Evolutionary conservation across 768 basidiomycete genomes (phyloP).

Genomic region (Trichaptum fuscoviolaceum): DNA sequence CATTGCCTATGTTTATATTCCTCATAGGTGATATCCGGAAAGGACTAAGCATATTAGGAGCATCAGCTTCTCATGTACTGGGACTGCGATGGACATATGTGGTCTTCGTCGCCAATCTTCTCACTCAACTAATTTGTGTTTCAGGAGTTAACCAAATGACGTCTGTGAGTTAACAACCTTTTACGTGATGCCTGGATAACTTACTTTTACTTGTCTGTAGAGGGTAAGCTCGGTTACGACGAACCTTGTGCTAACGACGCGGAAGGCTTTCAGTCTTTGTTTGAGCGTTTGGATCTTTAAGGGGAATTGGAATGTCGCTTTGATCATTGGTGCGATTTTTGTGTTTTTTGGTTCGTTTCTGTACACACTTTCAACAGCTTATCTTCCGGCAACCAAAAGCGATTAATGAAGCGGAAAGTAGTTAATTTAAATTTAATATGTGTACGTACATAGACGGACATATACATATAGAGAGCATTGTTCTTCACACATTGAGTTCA

Average conservation of each 20-base stretch:
- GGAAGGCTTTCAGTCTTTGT: conserved; percentile 76
- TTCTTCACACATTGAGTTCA: not conserved
- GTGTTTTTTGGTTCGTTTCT: conserved; percentile 66
- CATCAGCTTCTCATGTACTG: conserved; percentile 24
- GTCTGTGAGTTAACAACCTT: conserved; percentile 45
- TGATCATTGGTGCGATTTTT: conserved; percentile 64
- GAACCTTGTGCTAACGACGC: conserved; percentile 71
- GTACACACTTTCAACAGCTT: conserved; percentile 32
- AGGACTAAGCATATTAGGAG: conserved; percentile 45
- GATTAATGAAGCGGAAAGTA: not conserved
- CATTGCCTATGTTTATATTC: conserved; percentile 71
- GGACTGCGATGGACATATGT: conserved; percentile 41
- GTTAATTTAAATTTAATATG: too few species aligned
- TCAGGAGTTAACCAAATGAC: conserved; percentile 77
- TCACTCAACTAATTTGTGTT: conserved; percentile 76
- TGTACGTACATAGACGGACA: too few species aligned
- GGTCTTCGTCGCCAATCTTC: conserved; percentile 56
- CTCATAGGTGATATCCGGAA: conserved; percentile 51
- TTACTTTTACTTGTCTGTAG: conserved; percentile 27
- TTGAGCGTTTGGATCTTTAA: conserved; percentile 86
- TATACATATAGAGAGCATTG: too few species aligned
- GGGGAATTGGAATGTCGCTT: conserved; percentile 59
- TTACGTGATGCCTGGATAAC: not conserved
- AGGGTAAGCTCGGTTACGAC: conserved; percentile 77
- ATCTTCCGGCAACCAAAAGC: not conserved